These are phyloP conservation scores for Boletus edulis DNA, from an alignment of 768 basidiomycete genomes.

Conservation along the genomic window DNA sequence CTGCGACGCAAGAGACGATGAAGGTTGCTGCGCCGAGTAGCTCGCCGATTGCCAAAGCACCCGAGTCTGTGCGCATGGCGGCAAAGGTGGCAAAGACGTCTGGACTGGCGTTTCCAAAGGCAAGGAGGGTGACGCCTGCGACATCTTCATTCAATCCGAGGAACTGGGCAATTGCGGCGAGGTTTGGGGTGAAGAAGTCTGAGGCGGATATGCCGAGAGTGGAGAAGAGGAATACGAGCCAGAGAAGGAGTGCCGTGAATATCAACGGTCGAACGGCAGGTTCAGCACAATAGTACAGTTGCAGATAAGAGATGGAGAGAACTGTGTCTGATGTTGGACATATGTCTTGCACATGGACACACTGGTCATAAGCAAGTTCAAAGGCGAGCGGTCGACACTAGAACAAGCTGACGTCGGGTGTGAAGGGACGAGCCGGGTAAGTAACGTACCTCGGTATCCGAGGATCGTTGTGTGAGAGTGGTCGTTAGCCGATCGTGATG, in stretches of 20 bases:
- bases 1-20: conserved; percentile 94
- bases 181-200: conserved; percentile 97
- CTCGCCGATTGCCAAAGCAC: conserved; percentile 91
- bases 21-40: conserved; percentile 94
- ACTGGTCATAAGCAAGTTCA: conserved; percentile 51
- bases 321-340: conserved; percentile 63
- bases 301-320: conserved; percentile 68
- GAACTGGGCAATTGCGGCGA: conserved; percentile 82
- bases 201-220: conserved; percentile 93
- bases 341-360: conserved; percentile 53
- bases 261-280: conserved; percentile 51
- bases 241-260: conserved; percentile 65
- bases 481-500: conserved; percentile 10
- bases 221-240: conserved; percentile 92
- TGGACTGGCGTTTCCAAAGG: conserved; percentile 96
- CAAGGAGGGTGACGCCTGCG: conserved; percentile 95
- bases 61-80: conserved; percentile 82
- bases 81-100: conserved; percentile 96
- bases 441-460: no score
- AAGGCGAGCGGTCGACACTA: conserved; percentile 68
- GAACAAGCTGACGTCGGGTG: not conserved
- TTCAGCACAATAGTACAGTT: conserved; percentile 67
- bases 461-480: not conserved
- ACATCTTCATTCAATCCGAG: conserved; percentile 90
- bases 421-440: not conserved